Evolutionary conservation across 306 rosid genomes (phyloP), one percentile per base, ranked within the genome.

Genomic region (Rosa lucieae): DNA sequence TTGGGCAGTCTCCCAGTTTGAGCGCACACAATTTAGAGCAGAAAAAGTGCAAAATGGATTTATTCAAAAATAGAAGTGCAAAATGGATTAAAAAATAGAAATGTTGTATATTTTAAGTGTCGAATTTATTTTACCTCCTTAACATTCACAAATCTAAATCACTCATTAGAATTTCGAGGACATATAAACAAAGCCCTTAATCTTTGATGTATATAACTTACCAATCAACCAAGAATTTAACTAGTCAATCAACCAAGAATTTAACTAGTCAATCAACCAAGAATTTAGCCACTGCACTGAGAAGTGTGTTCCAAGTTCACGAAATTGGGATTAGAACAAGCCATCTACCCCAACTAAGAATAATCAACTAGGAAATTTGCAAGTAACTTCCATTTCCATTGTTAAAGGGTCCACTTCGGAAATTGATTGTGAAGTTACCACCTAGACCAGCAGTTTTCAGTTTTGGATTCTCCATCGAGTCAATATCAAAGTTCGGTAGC

Each of bases 321-420:
- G 62, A 20, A 56, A n/a, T 23, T 56, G 10, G 62, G 29, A 56
- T 20, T 56, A 20, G 29, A 20, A 53, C 10, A 20, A 53, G 61
- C 61, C 61, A 43, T 43, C 61, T 53, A 17, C 26, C 61, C 9
- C 29, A 56, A n/a, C 8, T 18, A 29, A 26, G 12, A 26, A 18
- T 20, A 4, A 32, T 59, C 63, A 72, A 53, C 53, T 9, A 49
- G 65, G 72, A 82, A 82, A 69, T 72, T 44, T 53, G 44, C 6
- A 18, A 43, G 85, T 3, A 72, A 66, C 63, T 77, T 82, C 85
- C 71, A 11, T 37, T 6, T 74, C 35, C 73, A 37, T 4, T 52
- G 61, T 76, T 76, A 2, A 3, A 23, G 67, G 77, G 77, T 8
- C 81, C 59, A 70, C 80, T 20, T 32, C 5, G 42, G 70, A 74